Conservation (phyloP, 768 basidiomycete genomes). For the Boletus fagicola region DNA sequence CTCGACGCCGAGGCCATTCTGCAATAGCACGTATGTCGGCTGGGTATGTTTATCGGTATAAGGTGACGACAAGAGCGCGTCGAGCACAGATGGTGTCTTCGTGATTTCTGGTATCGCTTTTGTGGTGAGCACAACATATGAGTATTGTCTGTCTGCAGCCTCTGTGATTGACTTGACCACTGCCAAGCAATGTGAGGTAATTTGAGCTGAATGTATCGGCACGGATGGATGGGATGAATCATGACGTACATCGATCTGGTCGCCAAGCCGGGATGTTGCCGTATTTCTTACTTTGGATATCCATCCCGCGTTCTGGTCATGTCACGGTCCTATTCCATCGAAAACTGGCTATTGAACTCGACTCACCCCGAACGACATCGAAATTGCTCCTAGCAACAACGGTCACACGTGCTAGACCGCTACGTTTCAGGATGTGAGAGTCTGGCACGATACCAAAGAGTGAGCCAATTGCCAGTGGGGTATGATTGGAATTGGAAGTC, state of each 20-base stretch:
- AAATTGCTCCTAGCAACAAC: constrained; percentile 73
- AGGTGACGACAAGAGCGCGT: constrained; percentile 49
- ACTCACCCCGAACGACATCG: constrained; percentile 48
- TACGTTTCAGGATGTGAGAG: constrained; percentile 53
- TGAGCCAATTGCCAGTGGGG: neutral
- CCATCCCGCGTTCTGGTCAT: constrained; percentile 47
- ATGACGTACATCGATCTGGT: constrained; percentile 54
- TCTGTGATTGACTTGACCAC: constrained; percentile 58
- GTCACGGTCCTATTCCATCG: neutral
- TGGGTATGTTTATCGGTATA: constrained; percentile 48
- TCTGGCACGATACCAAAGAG: constrained; percentile 35
- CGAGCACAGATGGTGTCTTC: constrained; percentile 55
- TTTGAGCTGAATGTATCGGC: neutral
- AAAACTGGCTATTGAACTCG: neutral
- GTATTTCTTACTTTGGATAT: constrained; percentile 57
- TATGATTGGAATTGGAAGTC: neutral
- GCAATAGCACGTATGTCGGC: constrained; percentile 59
- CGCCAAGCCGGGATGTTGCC: constrained; percentile 57
- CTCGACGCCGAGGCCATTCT: constrained; percentile 70
- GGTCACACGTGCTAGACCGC: constrained; percentile 62
- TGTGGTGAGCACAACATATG: constrained; percentile 64
- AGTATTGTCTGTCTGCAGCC: constrained; percentile 60
- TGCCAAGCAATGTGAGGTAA: constrained; percentile 21
- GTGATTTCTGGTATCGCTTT: constrained; percentile 69
- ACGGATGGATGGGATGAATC: constrained; percentile 25